Base-by-base conservation (phyloP, 305 asterid species). In the Coffea humblotiana region DNA sequence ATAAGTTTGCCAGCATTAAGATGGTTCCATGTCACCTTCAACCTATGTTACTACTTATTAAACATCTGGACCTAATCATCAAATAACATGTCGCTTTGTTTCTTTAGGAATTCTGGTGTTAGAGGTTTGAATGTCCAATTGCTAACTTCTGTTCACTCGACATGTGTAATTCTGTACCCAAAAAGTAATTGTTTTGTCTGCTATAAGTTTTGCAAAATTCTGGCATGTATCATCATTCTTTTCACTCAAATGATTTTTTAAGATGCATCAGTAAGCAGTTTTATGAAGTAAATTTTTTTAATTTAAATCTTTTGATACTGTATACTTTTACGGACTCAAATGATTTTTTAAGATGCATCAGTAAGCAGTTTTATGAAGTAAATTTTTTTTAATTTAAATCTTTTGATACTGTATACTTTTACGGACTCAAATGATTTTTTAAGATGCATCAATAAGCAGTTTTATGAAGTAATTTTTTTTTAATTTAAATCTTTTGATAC, bases 81-180 rank as follows among this genome's bases (percentile, higher is more conserved):
- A 23, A n/a, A 49, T 1, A 23, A 25, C 43, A 40, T 72, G 45
- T 49, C 23, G 0, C 4, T 27, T 1, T 70, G 29, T 40, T 19
- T 29, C 74, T 27, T 64, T 45, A 21, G 21, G 69, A 63, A 63
- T 76, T 63, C 68, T 58, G 68, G 69, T 56, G 52, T 18, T 54
- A 51, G 68, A 74, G 68, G 35, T 35, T 56, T 35, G 67, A 61
- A 61, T 3, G 35, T 61, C 9, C 5, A 74, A 37, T 0, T 37
- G 8, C 6, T 75, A 56, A 60, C 71, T 48, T 35, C 49, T 0
- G 63, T 27, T 76, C 21, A 25, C 23, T 40, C 70, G 48, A 76
- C 72, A 64, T 54, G 79, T 4, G 79, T 76, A n/a, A 69, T 6
- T 40, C 32, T 70, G 74, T 45, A 35, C 63, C 14, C 10, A 61